A percentile compares a stretch with the other conserved stretches of the same genome.
Conservation (phyloP, 352 stramenopile species). For the Globisporangium orthogonon region DNA sequence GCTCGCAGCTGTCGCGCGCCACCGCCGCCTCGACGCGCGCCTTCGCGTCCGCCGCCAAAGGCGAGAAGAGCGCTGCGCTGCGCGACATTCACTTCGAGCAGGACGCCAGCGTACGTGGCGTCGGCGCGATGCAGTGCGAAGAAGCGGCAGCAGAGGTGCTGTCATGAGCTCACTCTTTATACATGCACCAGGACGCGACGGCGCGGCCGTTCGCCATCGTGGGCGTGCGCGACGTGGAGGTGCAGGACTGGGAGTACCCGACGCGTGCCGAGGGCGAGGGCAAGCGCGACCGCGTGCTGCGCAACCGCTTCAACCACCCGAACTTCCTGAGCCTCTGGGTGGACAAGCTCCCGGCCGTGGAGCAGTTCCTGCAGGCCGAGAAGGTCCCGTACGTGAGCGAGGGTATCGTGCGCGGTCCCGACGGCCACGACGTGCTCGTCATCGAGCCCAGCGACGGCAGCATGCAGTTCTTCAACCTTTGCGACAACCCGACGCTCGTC, state of each 20-base stretch:
- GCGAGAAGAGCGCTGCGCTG: conserved; percentile 17
- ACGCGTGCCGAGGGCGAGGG: conserved; percentile 57
- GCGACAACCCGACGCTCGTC: conserved; percentile 70
- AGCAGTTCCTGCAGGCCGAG: conserved; percentile 58
- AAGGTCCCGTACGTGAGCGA: conserved; percentile 54
- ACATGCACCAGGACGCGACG: conserved; percentile 19
- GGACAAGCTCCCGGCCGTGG: conserved; percentile 61
- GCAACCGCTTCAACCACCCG: conserved; percentile 70
- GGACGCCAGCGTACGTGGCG: conserved; percentile 39
- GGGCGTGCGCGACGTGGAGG: conserved; percentile 72
- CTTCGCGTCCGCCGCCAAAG: conserved; percentile 15
- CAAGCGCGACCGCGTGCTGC: conserved; percentile 46
- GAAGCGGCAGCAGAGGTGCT: neutral
- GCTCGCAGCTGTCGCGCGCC: conserved; percentile 10
- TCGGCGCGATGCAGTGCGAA: conserved; percentile 1
- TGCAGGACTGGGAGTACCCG: conserved; percentile 71
- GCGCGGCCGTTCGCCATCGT: conserved; percentile 70
- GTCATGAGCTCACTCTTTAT: conserved; percentile 1
- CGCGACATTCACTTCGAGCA: conserved; percentile 72
- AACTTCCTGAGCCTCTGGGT: conserved; percentile 87
- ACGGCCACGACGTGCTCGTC: conserved; percentile 62
- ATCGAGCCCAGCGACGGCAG: conserved; percentile 58
- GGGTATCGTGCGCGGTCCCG: conserved; percentile 45
- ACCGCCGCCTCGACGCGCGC: conserved; percentile 11
- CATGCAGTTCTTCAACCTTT: conserved; percentile 81